These are phyloP conservation scores for Cardiospermum halicacabum DNA, from an alignment of 345 rosid species.

Conservation along the genomic window DNA sequence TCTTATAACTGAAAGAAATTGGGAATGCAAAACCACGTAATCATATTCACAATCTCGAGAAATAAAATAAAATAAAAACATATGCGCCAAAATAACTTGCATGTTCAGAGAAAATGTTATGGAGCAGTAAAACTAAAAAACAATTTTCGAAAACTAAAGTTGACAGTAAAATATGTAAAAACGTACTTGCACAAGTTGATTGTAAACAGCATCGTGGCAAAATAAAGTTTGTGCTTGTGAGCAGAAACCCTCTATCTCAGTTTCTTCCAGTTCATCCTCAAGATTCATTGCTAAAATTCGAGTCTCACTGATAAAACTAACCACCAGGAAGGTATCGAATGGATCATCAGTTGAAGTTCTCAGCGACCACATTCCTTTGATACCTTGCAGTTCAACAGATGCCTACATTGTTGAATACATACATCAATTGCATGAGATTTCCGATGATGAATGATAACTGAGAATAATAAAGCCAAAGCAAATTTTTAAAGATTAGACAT, in stretches of 20 bases:
- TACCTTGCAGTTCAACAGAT: conserved; percentile 95
- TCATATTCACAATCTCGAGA: not conserved
- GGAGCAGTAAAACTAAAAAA: not conserved
- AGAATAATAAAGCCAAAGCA: conserved; percentile 1
- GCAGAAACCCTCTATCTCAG: conserved; percentile 90
- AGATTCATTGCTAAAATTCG: conserved; percentile 89
- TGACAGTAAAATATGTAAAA: not conserved
- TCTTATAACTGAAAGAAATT: not conserved
- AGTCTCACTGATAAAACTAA: conserved; percentile 91
- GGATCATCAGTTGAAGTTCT: conserved; percentile 86
- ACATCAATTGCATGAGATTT: conserved; percentile 9
- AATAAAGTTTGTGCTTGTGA: conserved; percentile 88
- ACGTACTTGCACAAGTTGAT: conserved; percentile 89
- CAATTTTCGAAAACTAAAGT: not conserved
- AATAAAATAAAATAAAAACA: not conserved
- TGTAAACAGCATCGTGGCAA: conserved; percentile 85
- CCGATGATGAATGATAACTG: conserved; percentile 2
- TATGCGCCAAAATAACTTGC: not conserved
- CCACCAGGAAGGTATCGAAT: conserved; percentile 87
- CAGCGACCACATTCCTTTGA: conserved; percentile 98
- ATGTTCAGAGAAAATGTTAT: not conserved
- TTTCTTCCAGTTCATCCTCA: conserved; percentile 94
- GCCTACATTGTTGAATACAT: conserved; percentile 45
- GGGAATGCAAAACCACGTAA: not conserved
- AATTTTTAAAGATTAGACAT: conserved; percentile 12